A percentile compares a stretch with the other conserved stretches of the same genome.
These are phyloP conservation scores for Bipolaris cookei DNA, from an alignment of 2,329 filamentous ascomycete species.

Conservation along the genomic window DNA sequence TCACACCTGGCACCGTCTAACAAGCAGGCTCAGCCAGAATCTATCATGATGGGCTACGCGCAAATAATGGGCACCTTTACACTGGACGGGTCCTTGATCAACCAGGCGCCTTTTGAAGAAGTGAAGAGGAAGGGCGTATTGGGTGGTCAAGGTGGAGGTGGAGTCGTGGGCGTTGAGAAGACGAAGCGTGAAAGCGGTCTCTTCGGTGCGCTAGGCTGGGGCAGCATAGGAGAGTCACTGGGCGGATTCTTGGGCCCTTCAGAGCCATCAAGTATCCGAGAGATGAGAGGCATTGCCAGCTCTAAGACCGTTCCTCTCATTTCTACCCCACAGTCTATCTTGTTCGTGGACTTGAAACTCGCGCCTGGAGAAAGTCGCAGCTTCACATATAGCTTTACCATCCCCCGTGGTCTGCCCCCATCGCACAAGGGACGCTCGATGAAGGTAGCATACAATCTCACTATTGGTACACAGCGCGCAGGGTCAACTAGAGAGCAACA, in stretches of 20 bases:
- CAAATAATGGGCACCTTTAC: conserved; percentile 93
- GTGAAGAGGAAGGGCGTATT: conserved; percentile 94
- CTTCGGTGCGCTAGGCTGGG: conserved; percentile 85
- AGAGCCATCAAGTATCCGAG: conserved; percentile 90
- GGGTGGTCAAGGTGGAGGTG: conserved; percentile 79
- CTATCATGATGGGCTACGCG: conserved; percentile 96
- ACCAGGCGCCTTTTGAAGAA: conserved; percentile 88
- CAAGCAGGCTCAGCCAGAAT: conserved; percentile 65
- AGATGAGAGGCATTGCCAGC: conserved; percentile 88
- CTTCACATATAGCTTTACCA: conserved; percentile 83
- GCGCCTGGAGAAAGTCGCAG: conserved; percentile 86
- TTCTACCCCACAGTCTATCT: conserved; percentile 92
- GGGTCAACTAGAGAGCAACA: conserved; percentile 76
- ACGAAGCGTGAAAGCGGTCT: conserved; percentile 78
- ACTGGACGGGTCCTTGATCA: conserved; percentile 88
- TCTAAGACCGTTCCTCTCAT: conserved; percentile 87
- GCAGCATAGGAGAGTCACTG: conserved; percentile 83
- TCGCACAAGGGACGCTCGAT: conserved; percentile 90
- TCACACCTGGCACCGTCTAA: conserved; percentile 44
- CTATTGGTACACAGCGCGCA: conserved; percentile 88
- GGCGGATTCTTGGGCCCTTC: conserved; percentile 84
- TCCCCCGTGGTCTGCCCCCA: conserved; percentile 89
- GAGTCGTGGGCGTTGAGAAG: conserved; percentile 80
- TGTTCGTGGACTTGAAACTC: conserved; percentile 91
- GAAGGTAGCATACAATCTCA: conserved; percentile 89